Evolutionary conservation across 768 basidiomycete genomes (phyloP).

Genomic region (Boletus sp.): DNA sequence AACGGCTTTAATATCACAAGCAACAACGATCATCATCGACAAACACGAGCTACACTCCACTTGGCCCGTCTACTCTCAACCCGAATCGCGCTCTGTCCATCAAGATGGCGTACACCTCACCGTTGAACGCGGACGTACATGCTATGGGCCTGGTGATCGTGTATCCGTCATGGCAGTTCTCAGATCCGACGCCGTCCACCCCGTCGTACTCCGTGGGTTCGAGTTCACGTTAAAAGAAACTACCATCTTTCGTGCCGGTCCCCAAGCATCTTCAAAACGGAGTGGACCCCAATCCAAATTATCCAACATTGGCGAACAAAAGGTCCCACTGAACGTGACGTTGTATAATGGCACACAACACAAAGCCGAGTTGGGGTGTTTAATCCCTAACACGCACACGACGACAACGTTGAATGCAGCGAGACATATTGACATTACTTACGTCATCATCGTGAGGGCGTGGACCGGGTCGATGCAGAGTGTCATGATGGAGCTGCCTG

Average conservation of each 20-base stretch:
- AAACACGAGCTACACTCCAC: slow-evolving; percentile 93
- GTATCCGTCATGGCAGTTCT: slow-evolving; percentile 70
- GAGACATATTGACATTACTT: slow-evolving; percentile 82
- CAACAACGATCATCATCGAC: slow-evolving; percentile 76
- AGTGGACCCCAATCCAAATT: slow-evolving; percentile 55
- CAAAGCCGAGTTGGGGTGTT: slow-evolving; percentile 69
- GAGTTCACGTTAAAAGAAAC: slow-evolving; percentile 80
- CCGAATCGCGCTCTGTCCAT: slow-evolving; percentile 61
- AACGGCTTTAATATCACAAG: slow-evolving; percentile 62
- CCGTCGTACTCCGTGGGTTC: slow-evolving; percentile 77
- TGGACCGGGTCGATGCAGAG: slow-evolving; percentile 67
- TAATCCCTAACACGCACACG: slow-evolving; percentile 70
- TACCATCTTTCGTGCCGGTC: slow-evolving; percentile 68
- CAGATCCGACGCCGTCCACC: slow-evolving; percentile 65
- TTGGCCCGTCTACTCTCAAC: slow-evolving; percentile 88
- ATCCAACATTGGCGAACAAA: slow-evolving; percentile 63
- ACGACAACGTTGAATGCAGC: slow-evolving; percentile 81
- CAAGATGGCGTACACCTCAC: slow-evolving; percentile 73
- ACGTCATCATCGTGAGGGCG: slow-evolving; percentile 74
- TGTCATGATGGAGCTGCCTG: slow-evolving; percentile 69
- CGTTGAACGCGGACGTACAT: slow-evolving; percentile 73
- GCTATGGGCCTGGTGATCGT: slow-evolving; percentile 85
- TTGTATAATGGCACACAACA: slow-evolving; percentile 71
- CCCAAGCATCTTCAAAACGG: slow-evolving; percentile 50
- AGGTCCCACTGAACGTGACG: slow-evolving; percentile 68